These are phyloP conservation scores for Aspergillus caelatus DNA, from an alignment of 2,329 filamentous ascomycete species.

Conservation along the genomic window DNA sequence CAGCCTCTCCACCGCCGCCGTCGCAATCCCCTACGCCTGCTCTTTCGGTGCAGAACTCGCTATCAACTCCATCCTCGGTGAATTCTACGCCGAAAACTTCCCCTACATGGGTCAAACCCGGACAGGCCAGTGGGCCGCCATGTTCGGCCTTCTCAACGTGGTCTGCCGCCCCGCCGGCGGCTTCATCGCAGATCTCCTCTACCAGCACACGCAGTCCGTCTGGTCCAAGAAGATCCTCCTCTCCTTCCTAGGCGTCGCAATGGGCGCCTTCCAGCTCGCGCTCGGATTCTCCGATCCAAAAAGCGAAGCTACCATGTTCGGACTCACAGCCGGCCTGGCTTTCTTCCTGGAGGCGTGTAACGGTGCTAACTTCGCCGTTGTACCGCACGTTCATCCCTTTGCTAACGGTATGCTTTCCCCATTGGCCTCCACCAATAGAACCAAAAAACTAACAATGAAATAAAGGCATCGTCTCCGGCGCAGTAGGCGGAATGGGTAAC, in stretches of 20 bases:
- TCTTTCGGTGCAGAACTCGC: conserved; percentile 64
- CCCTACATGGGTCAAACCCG: conserved; percentile 56
- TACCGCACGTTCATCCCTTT: conserved; percentile 81
- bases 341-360: conserved; percentile 85
- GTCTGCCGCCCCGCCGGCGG: conserved; percentile 52
- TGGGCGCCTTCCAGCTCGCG: conserved; percentile 63
- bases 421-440: not conserved
- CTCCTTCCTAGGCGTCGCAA: conserved; percentile 57
- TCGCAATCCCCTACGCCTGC: conserved; percentile 60
- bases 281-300: conserved; percentile 68
- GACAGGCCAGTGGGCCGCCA: conserved; percentile 58
- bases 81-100: conserved; percentile 62
- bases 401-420: conserved; percentile 66
- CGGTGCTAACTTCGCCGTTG: conserved; percentile 81
- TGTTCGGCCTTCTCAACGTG: conserved; percentile 58
- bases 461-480: conserved; percentile 66
- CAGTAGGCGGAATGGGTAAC: conserved; percentile 80
- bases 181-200: conserved; percentile 59
- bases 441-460: conserved; percentile 1
- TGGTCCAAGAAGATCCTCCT: conserved; percentile 69
- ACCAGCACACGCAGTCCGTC: conserved; percentile 53
- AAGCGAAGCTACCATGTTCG: conserved; percentile 68
- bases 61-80: conserved; percentile 63
- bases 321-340: conserved; percentile 74
- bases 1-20: conserved; percentile 60